Conservation (phyloP, 1,284 basidiomycete genomes). For the Anthracocystis walkeri region DNA sequence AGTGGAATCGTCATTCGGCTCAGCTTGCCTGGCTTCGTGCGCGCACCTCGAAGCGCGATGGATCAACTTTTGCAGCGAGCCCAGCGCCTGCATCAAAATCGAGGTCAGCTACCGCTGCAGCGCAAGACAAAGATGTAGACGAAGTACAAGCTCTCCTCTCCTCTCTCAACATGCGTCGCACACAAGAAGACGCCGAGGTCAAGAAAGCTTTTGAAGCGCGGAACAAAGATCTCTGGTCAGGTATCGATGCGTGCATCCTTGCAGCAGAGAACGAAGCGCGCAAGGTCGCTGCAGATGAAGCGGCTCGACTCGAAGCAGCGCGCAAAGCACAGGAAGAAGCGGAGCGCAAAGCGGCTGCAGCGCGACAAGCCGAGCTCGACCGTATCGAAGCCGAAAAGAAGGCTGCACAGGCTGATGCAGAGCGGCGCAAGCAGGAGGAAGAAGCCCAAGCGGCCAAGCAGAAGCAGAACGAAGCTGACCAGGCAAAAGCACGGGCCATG, state of each 20-base stretch:
- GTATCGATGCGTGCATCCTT: constrained; percentile 63
- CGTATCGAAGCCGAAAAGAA: constrained; percentile 61
- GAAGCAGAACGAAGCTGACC: constrained; percentile 42
- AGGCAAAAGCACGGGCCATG: constrained; percentile 34
- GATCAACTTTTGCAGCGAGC: constrained; percentile 1
- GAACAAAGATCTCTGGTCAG: constrained; percentile 63
- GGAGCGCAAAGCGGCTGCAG: constrained; percentile 51
- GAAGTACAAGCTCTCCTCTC: constrained; percentile 56
- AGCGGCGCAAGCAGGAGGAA: constrained; percentile 27
- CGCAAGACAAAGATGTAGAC: constrained; percentile 41
- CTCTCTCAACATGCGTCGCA: constrained; percentile 53
- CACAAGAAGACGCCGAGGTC: constrained; percentile 52
- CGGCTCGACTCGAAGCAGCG: constrained; percentile 52
- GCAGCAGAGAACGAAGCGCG: constrained; percentile 56
- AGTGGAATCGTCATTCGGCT: constrained; percentile 44
- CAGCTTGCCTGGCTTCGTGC: constrained; percentile 33
- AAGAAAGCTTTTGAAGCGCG: constrained; percentile 62
- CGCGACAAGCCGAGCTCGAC: constrained; percentile 56
- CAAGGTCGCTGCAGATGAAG: constrained; percentile 52
- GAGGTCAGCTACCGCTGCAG: constrained; percentile 7
- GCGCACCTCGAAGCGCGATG: constrained; percentile 3
- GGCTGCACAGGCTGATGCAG: constrained; percentile 43
- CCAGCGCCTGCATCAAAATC: constrained; percentile 9
- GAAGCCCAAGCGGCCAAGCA: constrained; percentile 47
- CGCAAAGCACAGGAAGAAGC: constrained; percentile 59